Conservation (phyloP, 306 rosid genomes). For the Rosa chinensis region DNA sequence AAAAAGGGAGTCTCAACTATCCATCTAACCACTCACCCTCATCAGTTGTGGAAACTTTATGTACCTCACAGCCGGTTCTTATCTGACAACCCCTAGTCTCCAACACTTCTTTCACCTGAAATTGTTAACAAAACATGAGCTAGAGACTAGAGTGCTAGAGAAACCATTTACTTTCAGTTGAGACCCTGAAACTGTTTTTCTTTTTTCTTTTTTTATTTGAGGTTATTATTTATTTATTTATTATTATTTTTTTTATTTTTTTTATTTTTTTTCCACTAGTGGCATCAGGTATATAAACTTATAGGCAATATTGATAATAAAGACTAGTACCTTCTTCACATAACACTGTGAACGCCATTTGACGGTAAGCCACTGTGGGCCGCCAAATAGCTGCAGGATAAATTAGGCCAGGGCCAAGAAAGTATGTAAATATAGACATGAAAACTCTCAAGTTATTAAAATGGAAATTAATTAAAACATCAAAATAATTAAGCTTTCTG, state of each 20-base stretch:
- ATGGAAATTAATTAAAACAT: too few relatives aligned
- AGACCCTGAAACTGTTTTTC: neutral
- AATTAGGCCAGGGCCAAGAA: conserved; percentile 3
- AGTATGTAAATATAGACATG: neutral
- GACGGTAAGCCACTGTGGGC: conserved; percentile 91
- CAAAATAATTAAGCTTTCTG: too few relatives aligned
- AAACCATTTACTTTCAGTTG: conserved; percentile 4
- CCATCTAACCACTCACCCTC: conserved; percentile 38
- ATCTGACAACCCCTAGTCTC: conserved; percentile 59
- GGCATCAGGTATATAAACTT: neutral
- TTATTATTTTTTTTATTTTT: too few relatives aligned
- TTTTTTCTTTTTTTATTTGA: too few relatives aligned
- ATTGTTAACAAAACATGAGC: neutral
- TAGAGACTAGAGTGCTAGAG: too few relatives aligned
- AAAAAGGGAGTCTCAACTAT: conserved; percentile 6
- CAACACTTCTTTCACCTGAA: conserved; percentile 67
- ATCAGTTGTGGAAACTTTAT: conserved; percentile 48
- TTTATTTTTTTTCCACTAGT: neutral
- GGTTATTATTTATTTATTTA: too few relatives aligned
- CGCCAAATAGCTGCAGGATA: conserved; percentile 63
- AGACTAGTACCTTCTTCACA: conserved; percentile 49
- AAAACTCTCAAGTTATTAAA: neutral
- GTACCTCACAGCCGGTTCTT: conserved; percentile 49
- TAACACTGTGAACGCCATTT: conserved; percentile 64
- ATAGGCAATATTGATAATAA: too few relatives aligned